A percentile compares a stretch with the other conserved stretches of the same genome.
These are phyloP conservation scores for Brasenia schreberi DNA, from an alignment of 164 flowering plant genomes.

Conservation along the genomic window DNA sequence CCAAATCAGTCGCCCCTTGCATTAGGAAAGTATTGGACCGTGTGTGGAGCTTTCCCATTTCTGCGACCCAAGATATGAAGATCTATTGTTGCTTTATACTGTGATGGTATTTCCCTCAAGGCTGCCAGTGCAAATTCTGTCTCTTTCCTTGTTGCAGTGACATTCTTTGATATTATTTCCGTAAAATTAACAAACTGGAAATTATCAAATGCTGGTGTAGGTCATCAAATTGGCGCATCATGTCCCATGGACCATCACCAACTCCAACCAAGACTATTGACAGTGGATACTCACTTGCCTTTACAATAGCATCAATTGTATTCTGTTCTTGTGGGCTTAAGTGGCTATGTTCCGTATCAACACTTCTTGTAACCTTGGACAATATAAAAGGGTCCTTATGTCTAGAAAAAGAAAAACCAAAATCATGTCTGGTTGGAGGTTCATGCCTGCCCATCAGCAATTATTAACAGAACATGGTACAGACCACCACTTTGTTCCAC, in stretches of 20 bases:
- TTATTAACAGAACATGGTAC: slow-evolving; percentile 55
- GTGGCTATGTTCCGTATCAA: slow-evolving; percentile 53
- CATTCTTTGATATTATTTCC: slow-evolving; percentile 52
- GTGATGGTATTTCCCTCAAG: slow-evolving; percentile 75
- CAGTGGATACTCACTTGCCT: slow-evolving; percentile 16
- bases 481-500: slow-evolving; percentile 65
- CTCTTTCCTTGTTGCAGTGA: slow-evolving; percentile 38
- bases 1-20: too few relatives aligned
- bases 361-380: slow-evolving; percentile 66
- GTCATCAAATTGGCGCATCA: too few relatives aligned
- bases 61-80: slow-evolving; percentile 36
- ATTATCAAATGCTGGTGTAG: not conserved
- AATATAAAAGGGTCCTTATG: too few relatives aligned
- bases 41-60: slow-evolving; percentile 29
- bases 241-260: too few relatives aligned
- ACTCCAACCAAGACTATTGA: too few relatives aligned
- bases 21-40: slow-evolving; percentile 12
- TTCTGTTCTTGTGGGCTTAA: slow-evolving; percentile 60
- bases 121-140: slow-evolving; percentile 65
- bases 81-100: slow-evolving; percentile 66
- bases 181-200: slow-evolving; percentile 72
- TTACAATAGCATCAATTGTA: slow-evolving; percentile 44
- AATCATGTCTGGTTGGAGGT: accelerated
- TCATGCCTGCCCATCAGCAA: slow-evolving; percentile 38
- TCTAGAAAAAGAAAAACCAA: too few relatives aligned